Conservation (phyloP, 805 yeast species). For the Starmerella sp. region DNA sequence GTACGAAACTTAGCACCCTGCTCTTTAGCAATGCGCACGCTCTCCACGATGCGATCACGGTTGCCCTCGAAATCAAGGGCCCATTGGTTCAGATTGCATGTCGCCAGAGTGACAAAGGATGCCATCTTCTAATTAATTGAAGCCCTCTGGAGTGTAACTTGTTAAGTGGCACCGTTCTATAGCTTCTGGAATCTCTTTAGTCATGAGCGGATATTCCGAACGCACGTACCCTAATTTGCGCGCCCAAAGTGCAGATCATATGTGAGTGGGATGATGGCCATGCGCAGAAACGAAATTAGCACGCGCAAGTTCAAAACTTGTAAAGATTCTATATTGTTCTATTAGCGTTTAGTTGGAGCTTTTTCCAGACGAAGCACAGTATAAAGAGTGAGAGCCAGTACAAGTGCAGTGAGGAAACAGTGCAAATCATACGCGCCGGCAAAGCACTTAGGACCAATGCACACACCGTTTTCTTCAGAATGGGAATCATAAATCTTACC, state of each 20-base stretch:
- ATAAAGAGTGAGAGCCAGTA: not conserved
- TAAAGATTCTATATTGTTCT: not conserved
- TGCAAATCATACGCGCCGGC: constrained; percentile 18
- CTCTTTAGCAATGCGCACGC: constrained; percentile 65
- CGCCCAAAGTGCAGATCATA: no score
- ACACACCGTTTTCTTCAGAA: constrained; percentile 23
- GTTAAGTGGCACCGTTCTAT: no score
- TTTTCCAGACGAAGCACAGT: not conserved
- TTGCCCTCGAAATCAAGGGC: constrained; percentile 97
- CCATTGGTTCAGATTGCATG: constrained; percentile 97
- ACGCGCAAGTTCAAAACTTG: not conserved
- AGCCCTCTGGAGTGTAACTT: no score
- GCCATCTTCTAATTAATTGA: constrained; percentile 43
- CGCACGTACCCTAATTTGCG: no score
- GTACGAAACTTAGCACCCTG: constrained; percentile 74
- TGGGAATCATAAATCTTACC: constrained; percentile 50
- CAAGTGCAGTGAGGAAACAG: constrained; percentile 7
- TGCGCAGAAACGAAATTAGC: no score
- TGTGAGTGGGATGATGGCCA: no score
- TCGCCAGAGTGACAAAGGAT: constrained; percentile 75
- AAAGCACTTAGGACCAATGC: constrained; percentile 19
- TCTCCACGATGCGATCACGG: constrained; percentile 75
- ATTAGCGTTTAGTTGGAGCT: not conserved
- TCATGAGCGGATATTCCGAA: no score
- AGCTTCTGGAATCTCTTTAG: no score